These are phyloP conservation scores for Aspergillus amoenus DNA, from an alignment of 2,329 filamentous ascomycete species.

Conservation along the genomic window DNA sequence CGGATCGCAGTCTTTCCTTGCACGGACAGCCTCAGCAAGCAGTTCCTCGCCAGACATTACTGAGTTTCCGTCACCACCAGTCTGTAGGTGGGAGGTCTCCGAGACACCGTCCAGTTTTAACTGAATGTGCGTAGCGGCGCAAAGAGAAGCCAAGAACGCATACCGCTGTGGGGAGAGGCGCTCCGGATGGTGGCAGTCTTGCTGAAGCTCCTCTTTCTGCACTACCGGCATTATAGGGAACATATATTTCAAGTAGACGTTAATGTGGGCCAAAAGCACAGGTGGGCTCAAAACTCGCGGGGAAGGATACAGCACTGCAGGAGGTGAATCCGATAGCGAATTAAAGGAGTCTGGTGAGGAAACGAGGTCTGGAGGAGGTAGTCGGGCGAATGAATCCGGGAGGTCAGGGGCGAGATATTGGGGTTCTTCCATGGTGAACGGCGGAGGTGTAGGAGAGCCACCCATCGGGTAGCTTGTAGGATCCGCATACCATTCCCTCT, in stretches of 20 bases:
- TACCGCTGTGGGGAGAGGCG: conserved; percentile 39
- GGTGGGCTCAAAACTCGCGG: conserved; percentile 32
- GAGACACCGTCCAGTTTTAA: conserved; percentile 38
- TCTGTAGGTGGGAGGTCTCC: conserved; percentile 30
- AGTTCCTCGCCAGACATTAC: conserved; percentile 65
- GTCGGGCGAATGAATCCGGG: conserved; percentile 27
- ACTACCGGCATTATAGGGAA: conserved; percentile 48
- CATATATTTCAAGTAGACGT: conserved; percentile 43
- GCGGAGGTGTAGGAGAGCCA: conserved; percentile 27
- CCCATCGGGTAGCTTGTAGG: conserved; percentile 20
- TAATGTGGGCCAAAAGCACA: conserved; percentile 39
- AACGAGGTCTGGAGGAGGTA: conserved; percentile 32
- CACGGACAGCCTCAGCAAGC: conserved; percentile 61
- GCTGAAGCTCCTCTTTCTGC: conserved; percentile 33
- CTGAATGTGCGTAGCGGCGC: conserved; percentile 47
- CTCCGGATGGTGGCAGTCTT: conserved; percentile 55
- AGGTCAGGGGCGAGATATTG: conserved; percentile 25
- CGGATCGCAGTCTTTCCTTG: conserved; percentile 41
- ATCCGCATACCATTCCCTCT: conserved; percentile 23
- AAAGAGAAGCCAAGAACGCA: conserved; percentile 42
- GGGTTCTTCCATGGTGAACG: conserved; percentile 24
- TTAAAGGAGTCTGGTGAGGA: conserved; percentile 37
- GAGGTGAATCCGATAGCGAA: conserved; percentile 29
- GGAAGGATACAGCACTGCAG: conserved; percentile 16
- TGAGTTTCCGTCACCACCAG: conserved; percentile 56